Evolutionary conservation across 1,139 yeast genomes (phyloP).

Genomic region (Zygoascus meyerae): DNA sequence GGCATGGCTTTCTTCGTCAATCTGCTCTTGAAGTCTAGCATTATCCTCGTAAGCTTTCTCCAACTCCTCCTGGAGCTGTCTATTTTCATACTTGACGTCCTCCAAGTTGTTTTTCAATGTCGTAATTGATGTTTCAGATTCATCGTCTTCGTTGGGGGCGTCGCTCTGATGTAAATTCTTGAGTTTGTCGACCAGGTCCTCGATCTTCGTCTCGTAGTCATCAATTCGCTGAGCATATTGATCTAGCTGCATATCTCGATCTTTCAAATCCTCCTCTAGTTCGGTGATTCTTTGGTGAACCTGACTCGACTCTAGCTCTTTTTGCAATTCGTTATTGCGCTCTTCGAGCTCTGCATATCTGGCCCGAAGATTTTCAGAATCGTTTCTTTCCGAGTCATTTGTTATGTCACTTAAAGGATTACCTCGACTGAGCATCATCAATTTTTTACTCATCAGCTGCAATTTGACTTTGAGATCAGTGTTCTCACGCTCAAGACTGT

Average conservation of each 20-base stretch:
- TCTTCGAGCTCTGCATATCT: slow-evolving; percentile 10
- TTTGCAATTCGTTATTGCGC: background rate
- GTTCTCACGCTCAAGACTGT: slow-evolving; percentile 53
- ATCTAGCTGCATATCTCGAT: slow-evolving; percentile 10
- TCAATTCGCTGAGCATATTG: slow-evolving; percentile 12
- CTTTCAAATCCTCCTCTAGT: slow-evolving; percentile 11
- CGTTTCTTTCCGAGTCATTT: background rate
- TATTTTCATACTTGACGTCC: slow-evolving; percentile 10
- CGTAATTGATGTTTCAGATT: slow-evolving; percentile 12
- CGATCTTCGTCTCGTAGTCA: slow-evolving; percentile 14
- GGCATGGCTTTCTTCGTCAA: background rate
- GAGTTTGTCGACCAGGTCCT: slow-evolving; percentile 12
- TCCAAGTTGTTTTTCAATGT: slow-evolving; percentile 22
- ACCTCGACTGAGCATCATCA: slow-evolving; percentile 12
- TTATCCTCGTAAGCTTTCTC: slow-evolving; percentile 20
- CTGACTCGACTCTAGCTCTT: background rate
- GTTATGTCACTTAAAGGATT: slow-evolving; percentile 11
- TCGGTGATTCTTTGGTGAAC: slow-evolving; percentile 3
- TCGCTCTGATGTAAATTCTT: slow-evolving; percentile 1
- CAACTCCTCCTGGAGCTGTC: slow-evolving; percentile 5
- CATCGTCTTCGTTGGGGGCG: slow-evolving; percentile 1
- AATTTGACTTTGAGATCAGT: slow-evolving; percentile 53
- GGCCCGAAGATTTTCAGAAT: slow-evolving; percentile 6
- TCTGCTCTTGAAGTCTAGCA: slow-evolving; percentile 13
- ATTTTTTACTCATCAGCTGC: slow-evolving; percentile 16